These are phyloP conservation scores for Cladosporium colombiae DNA, from an alignment of 2,329 filamentous ascomycete species.

Conservation along the genomic window DNA sequence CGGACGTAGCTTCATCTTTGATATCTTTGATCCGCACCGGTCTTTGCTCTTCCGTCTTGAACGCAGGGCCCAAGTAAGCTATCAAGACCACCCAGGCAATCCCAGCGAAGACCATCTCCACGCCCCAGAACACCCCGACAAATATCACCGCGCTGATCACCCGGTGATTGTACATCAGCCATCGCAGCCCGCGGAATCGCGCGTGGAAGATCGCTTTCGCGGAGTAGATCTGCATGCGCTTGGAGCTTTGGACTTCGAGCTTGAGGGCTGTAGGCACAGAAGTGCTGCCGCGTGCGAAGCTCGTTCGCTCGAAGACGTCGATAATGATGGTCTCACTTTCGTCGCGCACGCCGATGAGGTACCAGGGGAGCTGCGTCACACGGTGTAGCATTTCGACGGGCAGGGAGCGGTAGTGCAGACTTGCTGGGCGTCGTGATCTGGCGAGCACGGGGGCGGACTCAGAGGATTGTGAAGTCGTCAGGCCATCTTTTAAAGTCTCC, in stretches of 20 bases:
- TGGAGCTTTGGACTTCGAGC: conserved; percentile 70
- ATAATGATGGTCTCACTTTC: conserved; percentile 67
- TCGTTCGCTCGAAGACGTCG: conserved; percentile 70
- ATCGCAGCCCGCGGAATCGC: conserved; percentile 71
- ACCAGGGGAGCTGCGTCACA: conserved; percentile 65
- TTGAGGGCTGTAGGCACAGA: conserved; percentile 56
- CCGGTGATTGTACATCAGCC: conserved; percentile 84
- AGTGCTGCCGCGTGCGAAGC: conserved; percentile 59
- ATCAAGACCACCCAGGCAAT: conserved; percentile 64
- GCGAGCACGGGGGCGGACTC: conserved; percentile 27
- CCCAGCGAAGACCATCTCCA: conserved; percentile 68
- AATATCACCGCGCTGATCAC: conserved; percentile 68
- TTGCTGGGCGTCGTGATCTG: conserved; percentile 68
- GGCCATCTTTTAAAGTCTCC: conserved; percentile 19
- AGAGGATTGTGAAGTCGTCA: conserved; percentile 9
- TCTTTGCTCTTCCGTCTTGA: conserved; percentile 19
- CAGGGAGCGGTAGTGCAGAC: conserved; percentile 77
- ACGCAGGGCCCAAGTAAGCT: conserved; percentile 38
- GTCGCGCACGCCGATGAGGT: conserved; percentile 64
- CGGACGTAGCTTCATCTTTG: conserved; percentile 22
- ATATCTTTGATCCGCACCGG: conserved; percentile 29
- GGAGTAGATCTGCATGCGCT: conserved; percentile 73
- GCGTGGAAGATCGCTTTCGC: conserved; percentile 70
- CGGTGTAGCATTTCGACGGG: conserved; percentile 64
- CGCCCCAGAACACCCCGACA: conserved; percentile 72